Conservation (phyloP, 306 rosid species). For the Vicia faba region DNA sequence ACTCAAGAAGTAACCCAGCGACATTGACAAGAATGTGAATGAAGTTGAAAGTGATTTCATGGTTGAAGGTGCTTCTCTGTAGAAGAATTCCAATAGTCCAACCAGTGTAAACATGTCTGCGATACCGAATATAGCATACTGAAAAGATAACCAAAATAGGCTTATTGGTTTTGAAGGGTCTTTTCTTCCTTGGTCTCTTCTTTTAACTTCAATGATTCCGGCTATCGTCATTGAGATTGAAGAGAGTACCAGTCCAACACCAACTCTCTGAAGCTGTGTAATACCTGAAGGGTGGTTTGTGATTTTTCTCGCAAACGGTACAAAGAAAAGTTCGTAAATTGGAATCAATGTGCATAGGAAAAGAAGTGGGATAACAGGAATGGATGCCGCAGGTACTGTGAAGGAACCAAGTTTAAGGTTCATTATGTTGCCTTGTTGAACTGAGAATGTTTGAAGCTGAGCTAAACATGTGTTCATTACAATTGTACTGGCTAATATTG, state of each 20-base stretch:
- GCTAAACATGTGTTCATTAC: constrained; percentile 94
- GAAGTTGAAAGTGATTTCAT: constrained; percentile 89
- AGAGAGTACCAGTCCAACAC: constrained; percentile 71
- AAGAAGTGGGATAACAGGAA: constrained; percentile 75
- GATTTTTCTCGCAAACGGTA: constrained; percentile 73
- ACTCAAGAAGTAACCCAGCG: constrained; percentile 82
- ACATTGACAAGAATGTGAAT: constrained; percentile 62
- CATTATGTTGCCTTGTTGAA: constrained; percentile 70
- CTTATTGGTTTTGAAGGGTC: constrained; percentile 57
- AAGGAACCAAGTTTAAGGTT: constrained; percentile 60
- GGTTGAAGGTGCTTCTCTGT: constrained; percentile 71
- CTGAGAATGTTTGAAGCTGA: constrained; percentile 90
- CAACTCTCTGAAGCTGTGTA: constrained; percentile 85
- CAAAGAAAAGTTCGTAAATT: constrained; percentile 68
- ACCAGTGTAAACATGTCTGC: constrained; percentile 93
- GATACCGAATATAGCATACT: constrained; percentile 76
- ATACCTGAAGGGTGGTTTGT: constrained; percentile 80
- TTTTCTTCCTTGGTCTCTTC: constrained; percentile 52
- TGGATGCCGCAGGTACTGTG: constrained; percentile 69
- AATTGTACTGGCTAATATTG: constrained; percentile 79
- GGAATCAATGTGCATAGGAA: constrained; percentile 69
- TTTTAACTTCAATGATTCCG: constrained; percentile 67
- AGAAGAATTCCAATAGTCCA: constrained; percentile 79
- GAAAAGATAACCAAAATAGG: constrained; percentile 81
- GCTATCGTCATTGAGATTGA: constrained; percentile 78